Evolutionary conservation across 2,329 filamentous ascomycete genomes (phyloP).

Genomic region (Colletotrichum australisinense): DNA sequence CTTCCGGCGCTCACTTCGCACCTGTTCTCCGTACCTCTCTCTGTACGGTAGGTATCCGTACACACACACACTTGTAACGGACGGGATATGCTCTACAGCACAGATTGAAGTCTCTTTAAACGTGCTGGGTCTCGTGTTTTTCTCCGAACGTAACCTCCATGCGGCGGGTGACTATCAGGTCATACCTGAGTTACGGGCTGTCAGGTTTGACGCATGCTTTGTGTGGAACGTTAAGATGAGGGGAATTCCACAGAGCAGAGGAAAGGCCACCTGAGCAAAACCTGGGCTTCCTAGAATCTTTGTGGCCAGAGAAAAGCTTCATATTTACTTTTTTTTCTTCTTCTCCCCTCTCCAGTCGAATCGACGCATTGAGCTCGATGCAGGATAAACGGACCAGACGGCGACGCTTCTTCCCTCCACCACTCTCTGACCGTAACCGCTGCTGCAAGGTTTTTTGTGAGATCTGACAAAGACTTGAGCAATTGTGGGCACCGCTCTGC

Average conservation of each 20-base stretch:
- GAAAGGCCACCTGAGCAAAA: not conserved
- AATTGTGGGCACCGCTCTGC: not conserved
- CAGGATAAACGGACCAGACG: not conserved
- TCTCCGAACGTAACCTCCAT: conserved; percentile 18
- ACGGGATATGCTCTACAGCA: not conserved
- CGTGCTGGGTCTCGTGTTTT: conserved; percentile 7
- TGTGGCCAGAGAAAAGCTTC: not conserved
- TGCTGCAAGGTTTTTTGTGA: conserved; percentile 25
- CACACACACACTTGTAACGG: not conserved
- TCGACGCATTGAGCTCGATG: not conserved
- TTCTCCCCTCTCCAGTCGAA: not conserved
- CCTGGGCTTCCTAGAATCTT: not conserved
- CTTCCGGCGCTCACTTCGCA: not conserved
- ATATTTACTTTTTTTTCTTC: not conserved
- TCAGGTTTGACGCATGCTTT: not conserved
- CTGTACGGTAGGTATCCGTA: no score
- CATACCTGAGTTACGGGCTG: not conserved
- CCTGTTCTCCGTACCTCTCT: not conserved
- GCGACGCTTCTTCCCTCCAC: not conserved
- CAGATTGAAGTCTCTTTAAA: not conserved
- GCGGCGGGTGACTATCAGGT: not conserved
- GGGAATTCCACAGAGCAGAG: not conserved
- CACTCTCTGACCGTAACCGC: conserved; percentile 2
- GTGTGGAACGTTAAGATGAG: not conserved
- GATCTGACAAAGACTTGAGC: conserved; percentile 30